Conservation (phyloP, 75 land plant genomes). For the Sequoiadendron giganteum region DNA sequence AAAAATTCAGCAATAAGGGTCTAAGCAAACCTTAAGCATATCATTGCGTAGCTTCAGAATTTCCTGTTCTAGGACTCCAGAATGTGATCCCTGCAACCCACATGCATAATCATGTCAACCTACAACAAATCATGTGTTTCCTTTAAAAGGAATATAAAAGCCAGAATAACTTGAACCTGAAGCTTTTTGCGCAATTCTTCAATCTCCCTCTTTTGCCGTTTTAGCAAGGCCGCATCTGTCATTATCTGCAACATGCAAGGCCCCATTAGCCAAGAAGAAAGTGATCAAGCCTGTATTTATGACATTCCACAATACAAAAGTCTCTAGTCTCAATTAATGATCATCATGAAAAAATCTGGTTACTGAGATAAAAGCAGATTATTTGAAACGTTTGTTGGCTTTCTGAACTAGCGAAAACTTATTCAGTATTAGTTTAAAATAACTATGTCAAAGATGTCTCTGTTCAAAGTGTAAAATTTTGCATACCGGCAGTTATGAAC, state of each 20-base stretch:
- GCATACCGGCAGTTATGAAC: background rate
- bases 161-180: conserved; percentile 45
- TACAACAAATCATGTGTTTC: background rate
- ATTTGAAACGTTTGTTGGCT: background rate
- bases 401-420: background rate
- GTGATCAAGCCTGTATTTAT: background rate
- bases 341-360: background rate
- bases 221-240: conserved; percentile 95
- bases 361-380: background rate
- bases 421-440: background rate
- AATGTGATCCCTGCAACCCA: conserved; percentile 72
- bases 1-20: background rate
- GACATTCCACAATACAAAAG: background rate
- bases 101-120: background rate
- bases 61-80: conserved; percentile 87
- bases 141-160: background rate
- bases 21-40: conserved; percentile 72
- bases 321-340: background rate
- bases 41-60: conserved; percentile 88
- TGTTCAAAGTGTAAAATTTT: background rate
- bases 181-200: conserved; percentile 86
- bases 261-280: background rate
- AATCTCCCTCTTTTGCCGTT: conserved; percentile 89
- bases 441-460: too few species aligned
- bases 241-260: conserved; percentile 51